These are phyloP conservation scores for Crithidia bombi DNA, from an alignment of 208 protist species.

Conservation along the genomic window DNA sequence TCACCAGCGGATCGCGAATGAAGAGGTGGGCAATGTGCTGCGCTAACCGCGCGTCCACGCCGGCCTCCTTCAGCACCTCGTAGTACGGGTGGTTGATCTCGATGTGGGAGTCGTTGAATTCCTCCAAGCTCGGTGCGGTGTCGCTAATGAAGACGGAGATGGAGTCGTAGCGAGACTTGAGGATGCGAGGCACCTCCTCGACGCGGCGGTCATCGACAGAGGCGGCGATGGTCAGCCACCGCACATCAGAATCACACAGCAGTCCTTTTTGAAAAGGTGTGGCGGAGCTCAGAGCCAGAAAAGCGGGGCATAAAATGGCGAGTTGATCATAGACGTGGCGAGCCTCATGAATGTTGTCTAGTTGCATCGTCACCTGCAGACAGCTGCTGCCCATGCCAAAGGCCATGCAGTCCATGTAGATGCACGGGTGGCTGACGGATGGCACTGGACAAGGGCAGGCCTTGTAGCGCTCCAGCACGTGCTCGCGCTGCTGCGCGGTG, in stretches of 20 bases:
- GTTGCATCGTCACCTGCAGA: conserved; percentile 98
- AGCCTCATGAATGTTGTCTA: conserved; percentile 92
- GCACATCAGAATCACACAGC: conserved; percentile 95
- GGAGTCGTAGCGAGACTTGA: conserved; percentile 97
- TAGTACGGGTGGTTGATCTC: conserved; percentile 90
- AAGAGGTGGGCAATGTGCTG: conserved; percentile 98
- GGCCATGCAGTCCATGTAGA: conserved; percentile 99
- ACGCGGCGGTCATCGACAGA: conserved; percentile 97
- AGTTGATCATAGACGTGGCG: conserved; percentile 98
- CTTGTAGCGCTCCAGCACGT: conserved; percentile 82
- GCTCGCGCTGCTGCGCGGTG: conserved; percentile 56
- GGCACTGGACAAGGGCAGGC: conserved; percentile 82
- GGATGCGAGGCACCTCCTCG: conserved; percentile 89
- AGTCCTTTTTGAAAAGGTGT: conserved; percentile 97
- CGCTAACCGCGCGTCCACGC: conserved; percentile 94
- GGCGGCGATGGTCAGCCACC: conserved; percentile 96
- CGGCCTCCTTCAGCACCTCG: conserved; percentile 63
- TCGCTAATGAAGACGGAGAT: conserved; percentile 94
- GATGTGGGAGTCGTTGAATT: conserved; percentile 88
- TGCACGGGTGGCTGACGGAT: conserved; percentile 89
- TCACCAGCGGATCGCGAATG: conserved; percentile 98
- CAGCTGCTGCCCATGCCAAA: conserved; percentile 99
- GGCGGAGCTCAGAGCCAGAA: conserved; percentile 97
- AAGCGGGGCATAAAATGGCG: conserved; percentile 93
- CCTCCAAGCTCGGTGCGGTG: conserved; percentile 53